Conservation (phyloP, 257 asterid genomes). For the Ajuga chamaepitys region DNA sequence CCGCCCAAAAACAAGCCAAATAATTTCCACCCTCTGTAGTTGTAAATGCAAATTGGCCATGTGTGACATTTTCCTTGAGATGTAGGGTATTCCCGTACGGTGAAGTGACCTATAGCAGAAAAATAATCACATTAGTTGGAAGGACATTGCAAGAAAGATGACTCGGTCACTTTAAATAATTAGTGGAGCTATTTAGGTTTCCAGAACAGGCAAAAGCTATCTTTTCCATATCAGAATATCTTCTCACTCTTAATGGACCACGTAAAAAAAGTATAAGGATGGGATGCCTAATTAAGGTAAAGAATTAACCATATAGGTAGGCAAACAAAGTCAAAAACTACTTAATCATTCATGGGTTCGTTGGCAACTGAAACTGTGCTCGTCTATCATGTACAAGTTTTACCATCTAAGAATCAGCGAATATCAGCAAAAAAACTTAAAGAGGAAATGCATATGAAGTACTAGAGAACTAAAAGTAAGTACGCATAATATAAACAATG, state of each 20-base stretch:
- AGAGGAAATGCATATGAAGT: background rate
- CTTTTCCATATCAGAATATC: background rate
- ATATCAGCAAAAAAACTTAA: background rate
- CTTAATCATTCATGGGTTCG: background rate
- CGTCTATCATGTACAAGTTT: background rate
- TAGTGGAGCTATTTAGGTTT: background rate
- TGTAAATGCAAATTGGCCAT: conserved; percentile 86
- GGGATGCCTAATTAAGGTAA: background rate
- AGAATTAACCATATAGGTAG: background rate
- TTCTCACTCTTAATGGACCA: background rate
- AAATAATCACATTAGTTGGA: conserved; percentile 7
- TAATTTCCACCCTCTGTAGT: conserved; percentile 73
- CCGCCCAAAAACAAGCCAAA: conserved; percentile 80
- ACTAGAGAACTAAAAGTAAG: background rate
- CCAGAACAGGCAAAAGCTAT: background rate
- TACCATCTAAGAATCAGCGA: background rate
- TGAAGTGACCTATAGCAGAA: conserved; percentile 55
- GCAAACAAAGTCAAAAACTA: background rate
- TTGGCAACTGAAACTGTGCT: background rate
- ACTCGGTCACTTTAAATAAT: background rate
- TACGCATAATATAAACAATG: background rate
- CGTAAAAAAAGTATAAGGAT: background rate
- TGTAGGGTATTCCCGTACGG: conserved; percentile 73
- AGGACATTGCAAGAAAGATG: background rate
- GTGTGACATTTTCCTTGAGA: conserved; percentile 59